Conservation (phyloP, 306 rosid genomes). For the Lithocarpus polystachyus region DNA sequence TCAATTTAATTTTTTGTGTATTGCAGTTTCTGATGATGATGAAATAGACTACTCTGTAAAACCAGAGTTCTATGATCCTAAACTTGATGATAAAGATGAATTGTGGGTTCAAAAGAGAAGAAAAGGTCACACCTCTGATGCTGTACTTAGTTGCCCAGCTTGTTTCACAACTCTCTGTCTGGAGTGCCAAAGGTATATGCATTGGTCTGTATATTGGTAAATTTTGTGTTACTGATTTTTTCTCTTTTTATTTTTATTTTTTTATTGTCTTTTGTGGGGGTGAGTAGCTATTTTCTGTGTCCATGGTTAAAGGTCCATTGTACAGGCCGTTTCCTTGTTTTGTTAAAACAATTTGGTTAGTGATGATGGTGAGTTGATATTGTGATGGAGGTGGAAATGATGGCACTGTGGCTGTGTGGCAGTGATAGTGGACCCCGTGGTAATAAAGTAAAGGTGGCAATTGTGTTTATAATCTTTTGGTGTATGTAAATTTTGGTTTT, state of each 20-base stretch:
- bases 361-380: not conserved
- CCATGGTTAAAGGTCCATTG: not conserved
- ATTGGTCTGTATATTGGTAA: not conserved
- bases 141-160: slow-evolving; percentile 83
- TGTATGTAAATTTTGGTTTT: not conserved
- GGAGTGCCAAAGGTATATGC: slow-evolving; percentile 67
- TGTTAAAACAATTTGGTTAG: not conserved
- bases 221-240: not conserved
- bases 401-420: not conserved
- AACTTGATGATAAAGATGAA: slow-evolving; percentile 66
- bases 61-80: slow-evolving; percentile 75
- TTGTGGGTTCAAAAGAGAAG: slow-evolving; percentile 64
- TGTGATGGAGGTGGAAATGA: not conserved
- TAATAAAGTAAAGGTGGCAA: not conserved
- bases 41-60: slow-evolving; percentile 78
- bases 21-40: slow-evolving; percentile 76
- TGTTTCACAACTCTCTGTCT: slow-evolving; percentile 82
- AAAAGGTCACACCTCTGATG: slow-evolving; percentile 56
- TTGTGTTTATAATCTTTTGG: too few relatives aligned
- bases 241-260: too few relatives aligned
- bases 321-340: not conserved
- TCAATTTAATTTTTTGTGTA: slow-evolving; percentile 13
- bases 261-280: too few relatives aligned
- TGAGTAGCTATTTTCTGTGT: not conserved
- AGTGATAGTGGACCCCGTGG: not conserved